A percentile compares a stretch with the other conserved stretches of the same genome.
These are phyloP conservation scores for Starmerella stigmatis DNA, from an alignment of 805 yeast genomes.

Conservation along the genomic window DNA sequence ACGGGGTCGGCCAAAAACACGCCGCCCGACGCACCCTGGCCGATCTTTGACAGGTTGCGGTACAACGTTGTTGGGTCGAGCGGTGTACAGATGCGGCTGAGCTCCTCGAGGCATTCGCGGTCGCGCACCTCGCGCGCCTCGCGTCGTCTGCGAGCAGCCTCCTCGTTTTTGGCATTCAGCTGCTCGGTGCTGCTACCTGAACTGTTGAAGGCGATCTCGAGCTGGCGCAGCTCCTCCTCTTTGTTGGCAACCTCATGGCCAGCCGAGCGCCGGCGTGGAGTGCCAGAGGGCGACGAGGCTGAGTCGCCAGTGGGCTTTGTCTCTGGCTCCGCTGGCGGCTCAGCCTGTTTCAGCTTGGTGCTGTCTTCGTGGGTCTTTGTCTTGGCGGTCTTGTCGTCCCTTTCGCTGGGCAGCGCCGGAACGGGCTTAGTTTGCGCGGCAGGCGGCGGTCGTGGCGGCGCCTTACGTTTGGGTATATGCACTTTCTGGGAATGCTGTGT, in stretches of 20 bases:
- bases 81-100: conserved; percentile 65
- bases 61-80: conserved; percentile 74
- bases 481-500: not conserved
- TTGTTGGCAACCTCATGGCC: conserved; percentile 21
- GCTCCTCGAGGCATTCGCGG: conserved; percentile 57
- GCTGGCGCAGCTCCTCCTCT: conserved; percentile 23
- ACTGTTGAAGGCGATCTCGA: conserved; percentile 16
- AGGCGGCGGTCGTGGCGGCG: conserved; percentile 3
- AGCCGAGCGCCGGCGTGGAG: conserved; percentile 1
- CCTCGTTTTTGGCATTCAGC: conserved; percentile 2
- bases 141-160: conserved; percentile 38
- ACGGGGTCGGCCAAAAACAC: conserved; percentile 70
- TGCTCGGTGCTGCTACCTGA: not conserved
- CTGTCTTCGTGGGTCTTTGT: not conserved
- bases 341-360: not conserved
- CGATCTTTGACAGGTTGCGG: conserved; percentile 44
- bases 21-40: conserved; percentile 97
- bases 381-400: not conserved
- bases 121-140: conserved; percentile 69
- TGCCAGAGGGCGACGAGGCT: not conserved
- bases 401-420: not conserved
- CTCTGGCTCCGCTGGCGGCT: too few relatives aligned
- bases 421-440: not conserved
- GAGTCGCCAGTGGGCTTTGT: not conserved
- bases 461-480: not conserved